Conservation (phyloP, 345 rosid species). For the Murraya paniculata region DNA sequence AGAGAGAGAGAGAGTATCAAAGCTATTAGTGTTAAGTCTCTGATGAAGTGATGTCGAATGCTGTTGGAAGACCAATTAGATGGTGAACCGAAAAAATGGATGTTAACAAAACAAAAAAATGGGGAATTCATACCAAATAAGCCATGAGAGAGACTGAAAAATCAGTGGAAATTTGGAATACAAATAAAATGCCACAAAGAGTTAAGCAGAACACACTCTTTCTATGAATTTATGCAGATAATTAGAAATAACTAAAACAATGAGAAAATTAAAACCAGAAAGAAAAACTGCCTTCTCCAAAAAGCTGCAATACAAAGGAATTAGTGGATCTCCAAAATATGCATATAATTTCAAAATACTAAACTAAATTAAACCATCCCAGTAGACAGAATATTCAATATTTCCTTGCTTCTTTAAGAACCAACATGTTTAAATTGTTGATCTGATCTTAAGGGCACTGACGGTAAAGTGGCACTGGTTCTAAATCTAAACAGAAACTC, state of each 20-base stretch:
- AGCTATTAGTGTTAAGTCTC: background rate
- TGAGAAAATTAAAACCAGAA: background rate
- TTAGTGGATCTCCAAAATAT: too few relatives aligned
- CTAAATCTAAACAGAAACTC: background rate
- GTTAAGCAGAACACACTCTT: background rate
- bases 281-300: background rate
- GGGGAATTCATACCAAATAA: background rate
- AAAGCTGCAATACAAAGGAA: background rate
- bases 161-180: background rate
- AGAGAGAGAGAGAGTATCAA: background rate
- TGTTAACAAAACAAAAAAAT: background rate
- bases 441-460: background rate
- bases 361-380: background rate
- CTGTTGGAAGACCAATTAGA: too few relatives aligned
- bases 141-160: background rate
- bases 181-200: background rate
- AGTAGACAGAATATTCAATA: background rate
- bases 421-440: background rate
- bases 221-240: background rate
- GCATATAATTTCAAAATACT: background rate
- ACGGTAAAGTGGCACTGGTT: background rate
- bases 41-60: too few relatives aligned
- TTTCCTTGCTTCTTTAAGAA: background rate
- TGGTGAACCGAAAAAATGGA: background rate
- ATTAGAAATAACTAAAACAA: background rate